These are phyloP conservation scores for Saccharomycopsis selenospora DNA, from an alignment of 805 yeast genomes.

Conservation along the genomic window DNA sequence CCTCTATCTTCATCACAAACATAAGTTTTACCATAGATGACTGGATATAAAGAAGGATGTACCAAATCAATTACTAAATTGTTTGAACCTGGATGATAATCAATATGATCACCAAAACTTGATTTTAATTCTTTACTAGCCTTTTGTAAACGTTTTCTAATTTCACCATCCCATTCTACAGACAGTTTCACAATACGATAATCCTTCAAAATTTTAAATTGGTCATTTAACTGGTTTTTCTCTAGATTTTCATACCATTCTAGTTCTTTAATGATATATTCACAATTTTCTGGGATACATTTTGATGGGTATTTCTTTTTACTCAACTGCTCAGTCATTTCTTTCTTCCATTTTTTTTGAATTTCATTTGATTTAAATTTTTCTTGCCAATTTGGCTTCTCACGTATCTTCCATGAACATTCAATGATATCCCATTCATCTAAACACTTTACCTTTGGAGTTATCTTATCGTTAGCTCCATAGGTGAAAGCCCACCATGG, in stretches of 20 bases:
- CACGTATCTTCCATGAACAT: conserved; percentile 23
- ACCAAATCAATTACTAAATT: conserved; percentile 34
- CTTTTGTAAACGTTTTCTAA: conserved; percentile 20
- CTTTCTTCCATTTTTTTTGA: conserved; percentile 27
- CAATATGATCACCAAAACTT: conserved; percentile 23
- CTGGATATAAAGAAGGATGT: conserved; percentile 36
- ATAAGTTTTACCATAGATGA: conserved; percentile 29
- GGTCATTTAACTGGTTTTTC: conserved; percentile 6
- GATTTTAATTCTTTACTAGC: conserved; percentile 12
- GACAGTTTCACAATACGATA: conserved; percentile 25
- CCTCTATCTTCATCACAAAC: conserved; percentile 21
- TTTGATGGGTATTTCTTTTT: conserved; percentile 3
- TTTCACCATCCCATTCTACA: conserved; percentile 18
- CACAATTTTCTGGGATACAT: conserved; percentile 23
- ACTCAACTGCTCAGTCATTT: conserved; percentile 20
- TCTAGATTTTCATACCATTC: conserved; percentile 26
- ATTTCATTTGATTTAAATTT: conserved; percentile 26
- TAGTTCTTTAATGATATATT: conserved; percentile 29
- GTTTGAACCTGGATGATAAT: conserved; percentile 34
- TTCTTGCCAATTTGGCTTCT: conserved; percentile 28
- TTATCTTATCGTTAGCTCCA: neutral
- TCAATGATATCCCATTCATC: conserved; percentile 23
- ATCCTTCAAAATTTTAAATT: conserved; percentile 23
- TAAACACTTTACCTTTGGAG: conserved; percentile 5
- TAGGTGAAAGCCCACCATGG: neutral